These are phyloP conservation scores for Tylopilus sp. DNA, from an alignment of 768 basidiomycete genomes.

Conservation along the genomic window DNA sequence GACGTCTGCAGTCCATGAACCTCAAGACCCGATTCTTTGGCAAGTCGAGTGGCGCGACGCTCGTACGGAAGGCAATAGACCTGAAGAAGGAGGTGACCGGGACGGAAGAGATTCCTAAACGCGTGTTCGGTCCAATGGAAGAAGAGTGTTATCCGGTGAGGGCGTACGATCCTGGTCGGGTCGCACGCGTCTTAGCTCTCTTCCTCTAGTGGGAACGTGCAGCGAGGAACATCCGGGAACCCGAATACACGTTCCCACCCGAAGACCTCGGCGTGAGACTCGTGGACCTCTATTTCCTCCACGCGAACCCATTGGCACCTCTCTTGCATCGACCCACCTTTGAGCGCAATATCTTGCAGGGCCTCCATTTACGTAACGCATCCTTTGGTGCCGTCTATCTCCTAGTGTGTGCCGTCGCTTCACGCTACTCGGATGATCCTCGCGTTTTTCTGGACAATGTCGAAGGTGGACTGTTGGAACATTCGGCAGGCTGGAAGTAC, in stretches of 20 bases:
- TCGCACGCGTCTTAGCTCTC: not conserved
- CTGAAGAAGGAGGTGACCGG: constrained; percentile 56
- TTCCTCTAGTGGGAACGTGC: constrained; percentile 29
- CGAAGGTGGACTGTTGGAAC: constrained; percentile 29
- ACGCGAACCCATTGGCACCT: constrained; percentile 56
- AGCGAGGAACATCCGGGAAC: constrained; percentile 15
- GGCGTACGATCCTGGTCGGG: constrained; percentile 10
- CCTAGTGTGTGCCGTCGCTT: constrained; percentile 67
- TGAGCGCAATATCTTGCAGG: constrained; percentile 44
- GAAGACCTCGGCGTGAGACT: constrained; percentile 47
- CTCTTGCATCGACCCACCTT: constrained; percentile 75
- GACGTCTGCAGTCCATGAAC: constrained; percentile 23
- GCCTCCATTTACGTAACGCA: constrained; percentile 46
- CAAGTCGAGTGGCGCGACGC: constrained; percentile 41
- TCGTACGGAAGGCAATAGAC: constrained; percentile 48
- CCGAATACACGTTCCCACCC: constrained; percentile 46
- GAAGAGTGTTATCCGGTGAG: constrained; percentile 20
- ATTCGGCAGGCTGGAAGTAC: constrained; percentile 52
- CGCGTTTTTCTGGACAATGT: constrained; percentile 41
- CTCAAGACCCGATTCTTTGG: constrained; percentile 33
- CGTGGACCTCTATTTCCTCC: constrained; percentile 61
- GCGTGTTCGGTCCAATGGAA: not conserved
- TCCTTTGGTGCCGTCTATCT: constrained; percentile 60
- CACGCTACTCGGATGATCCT: constrained; percentile 53
- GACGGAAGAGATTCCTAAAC: constrained; percentile 18